phyloP scores from a whole-genome alignment of 2,329 filamentous ascomycete genomes.

The Arachnomyces sp. region DNA sequence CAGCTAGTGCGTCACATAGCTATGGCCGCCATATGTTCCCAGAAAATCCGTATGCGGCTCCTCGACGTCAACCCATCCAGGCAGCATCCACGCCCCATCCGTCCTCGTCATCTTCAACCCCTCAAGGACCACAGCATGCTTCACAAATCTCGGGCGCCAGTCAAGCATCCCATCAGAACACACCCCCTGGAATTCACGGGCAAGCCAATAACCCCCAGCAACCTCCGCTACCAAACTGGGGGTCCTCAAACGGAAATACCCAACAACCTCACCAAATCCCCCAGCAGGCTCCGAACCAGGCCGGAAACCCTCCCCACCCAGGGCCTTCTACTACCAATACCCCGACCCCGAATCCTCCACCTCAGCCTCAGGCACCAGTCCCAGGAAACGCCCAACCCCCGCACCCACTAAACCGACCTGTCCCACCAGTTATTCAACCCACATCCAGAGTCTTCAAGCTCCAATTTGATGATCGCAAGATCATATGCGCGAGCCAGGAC shows the following conservation, averaged over 20 bases:
- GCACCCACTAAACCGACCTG: constrained; percentile 17
- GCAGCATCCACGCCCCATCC: constrained; percentile 4
- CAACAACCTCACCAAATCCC: constrained; percentile 4
- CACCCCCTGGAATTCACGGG: neutral
- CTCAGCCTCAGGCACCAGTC: constrained; percentile 3
- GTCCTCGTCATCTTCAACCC: neutral
- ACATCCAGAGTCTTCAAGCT: constrained; percentile 80
- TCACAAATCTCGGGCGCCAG: too few relatives aligned
- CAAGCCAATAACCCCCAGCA: neutral
- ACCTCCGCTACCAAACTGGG: constrained; percentile 2
- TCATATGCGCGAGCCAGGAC: constrained; percentile 91
- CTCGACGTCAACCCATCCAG: constrained; percentile 4
- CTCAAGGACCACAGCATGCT: too few relatives aligned
- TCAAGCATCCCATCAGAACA: neutral
- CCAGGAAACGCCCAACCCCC: constrained; percentile 5
- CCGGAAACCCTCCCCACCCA: constrained; percentile 7
- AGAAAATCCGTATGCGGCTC: neutral
- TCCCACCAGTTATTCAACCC: constrained; percentile 23
- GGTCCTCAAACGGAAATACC: neutral
- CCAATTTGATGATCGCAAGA: constrained; percentile 86
- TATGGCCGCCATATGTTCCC: constrained; percentile 3
- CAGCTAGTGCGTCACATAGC: constrained; percentile 16
- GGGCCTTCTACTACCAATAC: constrained; percentile 29
- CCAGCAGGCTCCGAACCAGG: constrained; percentile 2
- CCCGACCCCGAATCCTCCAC: constrained; percentile 7